phyloP scores from a whole-genome alignment of 352 stramenopile genomes.

The Saprolegnia parasitica region DNA sequence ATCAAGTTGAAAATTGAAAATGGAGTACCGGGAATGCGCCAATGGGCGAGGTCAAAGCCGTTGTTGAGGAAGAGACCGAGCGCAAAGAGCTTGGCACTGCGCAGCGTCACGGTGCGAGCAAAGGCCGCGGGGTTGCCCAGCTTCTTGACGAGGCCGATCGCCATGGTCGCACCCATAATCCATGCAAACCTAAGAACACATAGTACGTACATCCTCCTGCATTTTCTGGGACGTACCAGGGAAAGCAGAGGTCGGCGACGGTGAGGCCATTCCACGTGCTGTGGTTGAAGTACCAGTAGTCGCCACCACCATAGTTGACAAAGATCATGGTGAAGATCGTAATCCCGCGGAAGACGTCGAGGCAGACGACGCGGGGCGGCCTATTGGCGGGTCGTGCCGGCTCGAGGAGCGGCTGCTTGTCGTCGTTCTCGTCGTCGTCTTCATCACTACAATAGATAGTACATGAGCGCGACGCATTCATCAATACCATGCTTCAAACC shows the following conservation, averaged over 20 bases:
- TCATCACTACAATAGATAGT: slow-evolving; percentile 18
- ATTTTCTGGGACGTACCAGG: slow-evolving; percentile 41
- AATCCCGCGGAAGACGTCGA: slow-evolving; percentile 74
- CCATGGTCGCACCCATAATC: slow-evolving; percentile 60
- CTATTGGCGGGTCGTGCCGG: not conserved
- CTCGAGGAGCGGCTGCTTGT: not conserved
- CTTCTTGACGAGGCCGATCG: slow-evolving; percentile 24
- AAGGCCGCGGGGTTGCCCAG: not conserved
- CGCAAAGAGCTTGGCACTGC: slow-evolving; percentile 43
- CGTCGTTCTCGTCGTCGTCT: not conserved
- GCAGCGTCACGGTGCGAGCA: slow-evolving; percentile 26
- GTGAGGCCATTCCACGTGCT: slow-evolving; percentile 77
- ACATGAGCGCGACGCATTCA: not conserved
- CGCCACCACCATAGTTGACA: slow-evolving; percentile 83
- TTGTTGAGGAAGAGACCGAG: slow-evolving; percentile 75
- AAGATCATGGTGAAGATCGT: slow-evolving; percentile 82
- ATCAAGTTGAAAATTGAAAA: not conserved
- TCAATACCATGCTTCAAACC: not conserved
- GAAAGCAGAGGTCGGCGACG: slow-evolving; percentile 71
- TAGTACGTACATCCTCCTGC: not conserved
- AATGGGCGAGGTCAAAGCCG: slow-evolving; percentile 45
- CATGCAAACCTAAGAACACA: slow-evolving; percentile 60
- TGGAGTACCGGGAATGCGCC: slow-evolving; percentile 55
- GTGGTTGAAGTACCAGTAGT: slow-evolving; percentile 58
- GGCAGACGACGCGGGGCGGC: slow-evolving; percentile 34